phyloP scores from a whole-genome alignment of 768 basidiomycete genomes.

The Lyophyllum decastes region DNA sequence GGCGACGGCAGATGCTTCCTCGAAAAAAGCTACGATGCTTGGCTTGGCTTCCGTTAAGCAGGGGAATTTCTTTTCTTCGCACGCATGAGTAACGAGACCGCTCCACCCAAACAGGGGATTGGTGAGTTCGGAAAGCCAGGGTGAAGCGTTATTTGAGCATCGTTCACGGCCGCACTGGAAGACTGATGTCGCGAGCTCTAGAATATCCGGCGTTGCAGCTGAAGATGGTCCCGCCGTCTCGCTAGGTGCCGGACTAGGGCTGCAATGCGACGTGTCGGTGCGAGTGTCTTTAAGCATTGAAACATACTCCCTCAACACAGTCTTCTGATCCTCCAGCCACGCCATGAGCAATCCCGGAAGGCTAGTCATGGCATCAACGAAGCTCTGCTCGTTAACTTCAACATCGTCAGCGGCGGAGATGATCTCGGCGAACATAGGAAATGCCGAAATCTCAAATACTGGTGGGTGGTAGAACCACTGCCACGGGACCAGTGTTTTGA shows the following conservation, averaged over 20 bases:
- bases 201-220: neutral
- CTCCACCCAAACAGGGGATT: slow-evolving; percentile 15
- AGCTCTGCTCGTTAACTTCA: neutral
- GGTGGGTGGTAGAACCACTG: slow-evolving; percentile 26
- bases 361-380: slow-evolving; percentile 7
- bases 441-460: slow-evolving; percentile 12
- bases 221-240: neutral
- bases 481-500: slow-evolving; percentile 19
- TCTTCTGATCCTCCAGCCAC: slow-evolving; percentile 2
- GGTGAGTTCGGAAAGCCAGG: neutral
- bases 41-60: neutral
- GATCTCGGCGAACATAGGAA: slow-evolving; percentile 1
- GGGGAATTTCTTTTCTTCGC: neutral
- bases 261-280: too few species aligned
- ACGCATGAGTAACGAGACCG: slow-evolving; percentile 2
- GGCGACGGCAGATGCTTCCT: neutral
- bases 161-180: slow-evolving; percentile 6
- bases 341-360: neutral
- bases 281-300: neutral
- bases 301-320: neutral
- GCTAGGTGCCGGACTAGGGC: neutral
- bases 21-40: neutral
- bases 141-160: neutral
- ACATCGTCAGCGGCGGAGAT: neutral
- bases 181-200: slow-evolving; percentile 11